Evolutionary conservation across 2,329 filamentous ascomycete species (phyloP), one percentile per base, ranked within the genome.

Genomic region (Tolypocladium nubicola): DNA sequence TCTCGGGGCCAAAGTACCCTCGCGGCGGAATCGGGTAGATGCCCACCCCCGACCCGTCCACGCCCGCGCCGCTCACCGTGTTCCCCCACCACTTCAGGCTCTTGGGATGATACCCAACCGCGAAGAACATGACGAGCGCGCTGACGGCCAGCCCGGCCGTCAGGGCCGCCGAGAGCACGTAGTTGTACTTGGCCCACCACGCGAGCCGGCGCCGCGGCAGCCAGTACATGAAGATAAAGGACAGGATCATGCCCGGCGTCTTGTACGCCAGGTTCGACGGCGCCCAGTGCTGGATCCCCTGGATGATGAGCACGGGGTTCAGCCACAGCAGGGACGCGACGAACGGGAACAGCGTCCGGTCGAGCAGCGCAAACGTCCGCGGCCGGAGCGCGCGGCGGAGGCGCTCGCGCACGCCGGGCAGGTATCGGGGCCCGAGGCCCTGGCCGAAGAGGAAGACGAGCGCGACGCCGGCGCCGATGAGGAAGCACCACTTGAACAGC

Each of bases 141-240:
- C 68, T 70, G 49, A 77, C 61, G 33, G 75, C 75, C 4, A 78
- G 68, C 9, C 73, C 75, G 5, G 71, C 73, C 11, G 69, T 73
- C 55, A 78, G 62, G 7, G 73, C 73, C 0, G 75, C 72, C 11
- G 72, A 75, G 3, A 78, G 64, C 3, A 75, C 70, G 61, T 76
- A 78, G 63, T 76, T 76, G 65, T 77, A 78, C 68, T 77, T 73
- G 52, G 73, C 68, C 73, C 73, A 77, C 73, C 73, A 76, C 1
- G 73, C 73, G 53, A 73, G 61, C 14, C 67, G 65, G 56, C 71
- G 68, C 16, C 71, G 63, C 1, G 70, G 71, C 73, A 75, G 52
- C 61, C 61, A 62, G 56, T 61, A 61, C 61, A 76, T 75, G 67
- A 76, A 76, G 56, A 76, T 61, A 55, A 68, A 73, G 1, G 67